Evolutionary conservation across 2,329 filamentous ascomycete species (phyloP).

Genomic region (Stachybotrys elegans): DNA sequence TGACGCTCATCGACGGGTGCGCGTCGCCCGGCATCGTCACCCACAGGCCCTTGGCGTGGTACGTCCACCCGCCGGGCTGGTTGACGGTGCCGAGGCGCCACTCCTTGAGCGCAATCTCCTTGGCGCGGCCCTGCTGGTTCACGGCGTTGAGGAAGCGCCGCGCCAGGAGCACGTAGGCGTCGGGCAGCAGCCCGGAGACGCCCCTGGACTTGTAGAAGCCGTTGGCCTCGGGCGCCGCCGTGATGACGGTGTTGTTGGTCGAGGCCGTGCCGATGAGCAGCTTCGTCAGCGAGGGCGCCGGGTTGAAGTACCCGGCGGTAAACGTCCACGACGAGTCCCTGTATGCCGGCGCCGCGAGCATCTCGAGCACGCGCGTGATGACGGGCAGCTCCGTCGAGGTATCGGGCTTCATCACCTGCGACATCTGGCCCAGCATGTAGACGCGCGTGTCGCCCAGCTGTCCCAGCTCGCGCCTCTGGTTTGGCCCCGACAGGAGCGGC

Average conservation of each 20-base stretch:
- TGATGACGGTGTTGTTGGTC: conserved; percentile 73
- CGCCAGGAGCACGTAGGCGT: conserved; percentile 86
- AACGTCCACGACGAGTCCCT: conserved; percentile 82
- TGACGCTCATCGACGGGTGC: conserved; percentile 70
- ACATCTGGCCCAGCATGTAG: conserved; percentile 84
- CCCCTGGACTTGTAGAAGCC: conserved; percentile 89
- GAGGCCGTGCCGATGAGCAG: conserved; percentile 73
- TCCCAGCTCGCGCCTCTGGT: conserved; percentile 8
- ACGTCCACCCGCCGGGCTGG: conserved; percentile 85
- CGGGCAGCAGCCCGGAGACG: conserved; percentile 83
- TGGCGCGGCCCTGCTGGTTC: conserved; percentile 38
- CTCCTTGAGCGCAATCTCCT: conserved; percentile 71
- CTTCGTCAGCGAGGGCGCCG: conserved; percentile 75
- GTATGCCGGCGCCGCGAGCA: conserved; percentile 59
- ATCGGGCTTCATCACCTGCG: conserved; percentile 73
- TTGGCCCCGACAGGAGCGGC: conserved; percentile 52
- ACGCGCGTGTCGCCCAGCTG: conserved; percentile 60
- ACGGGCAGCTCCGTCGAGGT: conserved; percentile 85
- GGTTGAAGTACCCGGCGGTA: conserved; percentile 98
- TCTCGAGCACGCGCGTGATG: conserved; percentile 67
- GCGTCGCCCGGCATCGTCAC: conserved; percentile 64
- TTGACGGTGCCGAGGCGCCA: conserved; percentile 82
- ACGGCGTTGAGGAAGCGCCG: conserved; percentile 68
- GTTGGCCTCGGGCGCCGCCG: conserved; percentile 88
- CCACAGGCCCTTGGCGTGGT: conserved; percentile 97